Base-by-base conservation (phyloP, 768 basidiomycete genomes). In the Leccinum obscurum region DNA sequence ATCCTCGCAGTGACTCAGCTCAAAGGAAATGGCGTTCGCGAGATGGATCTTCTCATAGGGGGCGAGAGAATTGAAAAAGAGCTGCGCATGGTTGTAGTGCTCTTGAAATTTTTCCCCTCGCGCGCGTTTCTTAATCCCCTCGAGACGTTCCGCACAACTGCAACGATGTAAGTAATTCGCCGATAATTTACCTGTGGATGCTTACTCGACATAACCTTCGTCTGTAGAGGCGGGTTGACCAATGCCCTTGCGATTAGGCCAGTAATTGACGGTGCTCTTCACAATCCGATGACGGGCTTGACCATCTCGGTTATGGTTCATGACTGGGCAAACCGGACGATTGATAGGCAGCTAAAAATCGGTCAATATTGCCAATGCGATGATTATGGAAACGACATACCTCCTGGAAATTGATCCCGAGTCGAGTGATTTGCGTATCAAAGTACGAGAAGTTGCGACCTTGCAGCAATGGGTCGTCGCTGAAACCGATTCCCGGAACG, bases 401-500 rank as follows among this genome's bases (percentile, higher is more conserved):
- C 75, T 86, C 82, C 67, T 89, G 80, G 80, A 86, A 95, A 71
- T 95, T 95, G 34, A 88, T 72, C 4, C 93, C 94, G 14, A 95
- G 75, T 22, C 94, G 84, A 3, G 85, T 82, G 54, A 93, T 80
- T 66, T 94, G 92, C 0, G 92, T 94, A 71, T 96, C 92, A 64
- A 88, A 84, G 76, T 95, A 95, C 0, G 86, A 89, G 75, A 94
- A 93, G 75, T 92, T 93, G 44, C 94, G 81, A 4, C 89, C 88
- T 75, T 90, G 89, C n/a, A 93, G 78, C 28, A 93, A 76, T 3
- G 91, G 91, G 66, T 93, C 90, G 69, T 90, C 83, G 65, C 85
- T 87, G 68, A 89, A 87, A 7, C 85, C 86, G 55, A 88, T 87
- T 7, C 85, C 86, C 4, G 85, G 87, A 8, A 88, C 85, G 30